Conservation (phyloP, 169 alveolate genomes). For the Plasmodium cynomolgi region DNA sequence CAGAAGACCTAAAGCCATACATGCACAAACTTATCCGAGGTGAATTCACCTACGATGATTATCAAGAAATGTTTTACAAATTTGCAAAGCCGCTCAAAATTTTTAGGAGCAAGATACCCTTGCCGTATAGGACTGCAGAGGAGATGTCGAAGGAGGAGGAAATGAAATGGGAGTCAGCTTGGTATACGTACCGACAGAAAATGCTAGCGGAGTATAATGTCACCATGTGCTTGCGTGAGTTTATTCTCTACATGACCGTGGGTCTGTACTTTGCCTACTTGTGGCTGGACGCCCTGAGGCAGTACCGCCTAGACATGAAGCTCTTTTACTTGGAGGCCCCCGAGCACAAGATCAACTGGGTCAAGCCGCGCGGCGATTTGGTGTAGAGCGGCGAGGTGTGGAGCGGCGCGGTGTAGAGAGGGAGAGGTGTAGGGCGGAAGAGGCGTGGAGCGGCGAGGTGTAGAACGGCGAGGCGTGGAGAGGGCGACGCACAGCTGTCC, state of each 20-base stretch:
- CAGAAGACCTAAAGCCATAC: conserved; percentile 90
- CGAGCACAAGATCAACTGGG: conserved; percentile 92
- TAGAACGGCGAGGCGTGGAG: too few relatives aligned
- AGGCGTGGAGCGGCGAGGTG: too few relatives aligned
- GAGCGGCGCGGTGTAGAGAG: not conserved
- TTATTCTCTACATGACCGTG: conserved; percentile 83
- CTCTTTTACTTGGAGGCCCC: conserved; percentile 92
- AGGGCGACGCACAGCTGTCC: too few relatives aligned
- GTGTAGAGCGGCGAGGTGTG: conserved; percentile 39
- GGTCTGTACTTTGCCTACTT: conserved; percentile 85
- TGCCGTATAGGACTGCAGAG: conserved; percentile 89
- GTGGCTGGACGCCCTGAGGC: conserved; percentile 83
- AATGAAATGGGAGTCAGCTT: conserved; percentile 89
- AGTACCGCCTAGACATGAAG: conserved; percentile 89
- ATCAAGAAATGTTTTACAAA: conserved; percentile 92
- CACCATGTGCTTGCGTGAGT: conserved; percentile 84
- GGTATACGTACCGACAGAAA: conserved; percentile 90
- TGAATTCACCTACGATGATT: conserved; percentile 90
- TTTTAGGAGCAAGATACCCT: conserved; percentile 89
- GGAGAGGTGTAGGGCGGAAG: not conserved
- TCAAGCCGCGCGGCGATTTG: conserved; percentile 91
- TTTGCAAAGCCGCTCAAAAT: conserved; percentile 91
- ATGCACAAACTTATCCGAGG: conserved; percentile 87
- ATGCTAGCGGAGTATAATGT: conserved; percentile 88
- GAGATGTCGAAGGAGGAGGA: conserved; percentile 84